Base-by-base conservation (phyloP, 2,329 filamentous ascomycete species). In the Fusarium duplospermum region DNA sequence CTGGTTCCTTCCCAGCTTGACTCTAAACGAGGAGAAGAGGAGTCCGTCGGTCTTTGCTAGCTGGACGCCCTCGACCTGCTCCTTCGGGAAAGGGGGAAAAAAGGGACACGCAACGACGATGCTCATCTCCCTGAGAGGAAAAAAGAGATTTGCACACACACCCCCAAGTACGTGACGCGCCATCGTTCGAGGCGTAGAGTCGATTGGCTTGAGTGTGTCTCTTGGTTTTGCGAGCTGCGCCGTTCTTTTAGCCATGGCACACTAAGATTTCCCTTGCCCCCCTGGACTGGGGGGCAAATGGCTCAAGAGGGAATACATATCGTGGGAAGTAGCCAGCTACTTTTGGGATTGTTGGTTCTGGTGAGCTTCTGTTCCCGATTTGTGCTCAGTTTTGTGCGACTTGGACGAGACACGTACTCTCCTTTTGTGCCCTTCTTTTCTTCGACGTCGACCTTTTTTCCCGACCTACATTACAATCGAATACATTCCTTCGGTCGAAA, bases 61-160 rank as follows among this genome's bases (percentile, higher is more conserved):
- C 29, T 13, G 27, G 20, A 68, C 68, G 65, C 68, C 68, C 36
- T 36, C 18, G 22, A 29, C 65, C 65, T 67, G 33, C 65, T 67
- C 61, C 40, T 58, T 67, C 52, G n/a, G 61, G 65, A 57, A 67
- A 64, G 61, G 65, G 54, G 47, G 11, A 4, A 6, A 4, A 50
- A 42, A 22, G 36, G 65, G 50, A 33, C 33, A 33, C 31, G 31
- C n/a, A n/a, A 62, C 47, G 20, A 36, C 52, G 65, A 59, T 64
- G 61, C 65, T 64, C 65, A 67, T 67, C 65, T 63, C 65, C 36
- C 50, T 64, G 52, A 24, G 24, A 24, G 31, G 11, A 4, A 11
- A 33, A 59, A 57, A 67, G 65, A 64, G 65, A 67, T 67, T 67
- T 33, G 31, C 31, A 13, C 31, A 33, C 31, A 33, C 31, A 33